Conservation (phyloP, 345 rosid genomes). For the Triadica sebifera region DNA sequence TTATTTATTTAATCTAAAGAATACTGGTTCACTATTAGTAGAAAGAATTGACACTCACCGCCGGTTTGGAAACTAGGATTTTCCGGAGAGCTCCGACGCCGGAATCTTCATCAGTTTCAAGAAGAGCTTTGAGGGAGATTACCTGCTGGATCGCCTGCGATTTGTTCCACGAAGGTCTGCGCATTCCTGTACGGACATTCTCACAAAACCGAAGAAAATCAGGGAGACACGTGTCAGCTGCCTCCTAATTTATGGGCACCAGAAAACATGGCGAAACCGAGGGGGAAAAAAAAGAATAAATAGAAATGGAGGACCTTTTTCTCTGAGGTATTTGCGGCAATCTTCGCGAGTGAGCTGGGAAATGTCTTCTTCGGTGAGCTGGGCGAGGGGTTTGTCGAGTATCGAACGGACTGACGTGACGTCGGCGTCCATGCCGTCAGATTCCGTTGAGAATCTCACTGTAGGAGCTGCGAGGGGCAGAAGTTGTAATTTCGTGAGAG, state of each 20-base stretch:
- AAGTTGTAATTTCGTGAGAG: constrained; percentile 23
- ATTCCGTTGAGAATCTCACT: neutral
- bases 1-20: neutral
- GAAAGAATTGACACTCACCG: constrained; percentile 27
- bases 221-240: constrained; percentile 46
- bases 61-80: constrained; percentile 49
- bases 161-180: constrained; percentile 95
- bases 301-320: constrained; percentile 74
- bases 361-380: constrained; percentile 89
- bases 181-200: constrained; percentile 63
- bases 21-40: neutral
- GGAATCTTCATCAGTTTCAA: constrained; percentile 61
- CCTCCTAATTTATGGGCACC: constrained; percentile 19
- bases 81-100: constrained; percentile 63
- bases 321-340: constrained; percentile 92
- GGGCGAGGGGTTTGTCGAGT: constrained; percentile 77
- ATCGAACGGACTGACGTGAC: constrained; percentile 54
- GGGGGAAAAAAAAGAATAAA: constrained; percentile 31
- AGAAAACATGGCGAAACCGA: constrained; percentile 31
- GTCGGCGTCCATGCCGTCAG: constrained; percentile 44
- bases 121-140: constrained; percentile 75
- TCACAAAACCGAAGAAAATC: neutral
- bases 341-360: constrained; percentile 99
- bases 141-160: constrained; percentile 99
- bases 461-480: constrained; percentile 27